Base-by-base conservation (phyloP, 2,329 filamentous ascomycete species). In the Fonsecaea pedrosoi region DNA sequence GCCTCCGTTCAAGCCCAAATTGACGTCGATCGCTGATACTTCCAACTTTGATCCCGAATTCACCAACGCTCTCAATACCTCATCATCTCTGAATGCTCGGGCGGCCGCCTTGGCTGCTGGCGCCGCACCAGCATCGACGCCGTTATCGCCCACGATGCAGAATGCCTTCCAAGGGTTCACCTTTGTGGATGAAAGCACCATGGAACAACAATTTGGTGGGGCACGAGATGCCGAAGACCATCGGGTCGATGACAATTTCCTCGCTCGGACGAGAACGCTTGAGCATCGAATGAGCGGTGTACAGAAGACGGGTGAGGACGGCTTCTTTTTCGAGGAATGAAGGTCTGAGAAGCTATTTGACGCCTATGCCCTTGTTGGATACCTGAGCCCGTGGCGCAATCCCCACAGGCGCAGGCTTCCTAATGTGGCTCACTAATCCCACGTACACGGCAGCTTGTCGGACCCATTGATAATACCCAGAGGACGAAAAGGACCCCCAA, bases 21-120 rank as follows among this genome's bases (percentile, higher is more conserved):
- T 99, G 76, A 96, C 96, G 85, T 95, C 91, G 13, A 93, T 97
- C 78, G 92, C 94, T 2, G 95, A 99, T 73, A 96, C 96, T 0
- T 97, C 94, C 54, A 98, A 99, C 80, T 99, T 99, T 76, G 95
- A 99, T 74, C 95, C 95, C 0, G 95, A 98, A 78, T 99, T 99
- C 78, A 99, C 95, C 60, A 97, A 95, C 72, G 95, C 95, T 5
- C 82, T 98, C 65, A 92, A 94, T 74, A 91, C 90, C 67, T 92
- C 92, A 62, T 89, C 90, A 1, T 97, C 94, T 0, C 84, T 98
- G 66, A 98, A 98, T 76, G 92, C 95, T 74, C 89, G 94, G 65
- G 94, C 95, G 4, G 92, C 92, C 13, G 92, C 92, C 7, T 79
- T 98, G 58, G 92, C 94, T 15, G 89, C 89, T 65, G 94, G 94